Evolutionary conservation across 176 grass and related monocot species (phyloP), one percentile per base, ranked within the genome.

Genomic region (Eragrostis nindensis): DNA sequence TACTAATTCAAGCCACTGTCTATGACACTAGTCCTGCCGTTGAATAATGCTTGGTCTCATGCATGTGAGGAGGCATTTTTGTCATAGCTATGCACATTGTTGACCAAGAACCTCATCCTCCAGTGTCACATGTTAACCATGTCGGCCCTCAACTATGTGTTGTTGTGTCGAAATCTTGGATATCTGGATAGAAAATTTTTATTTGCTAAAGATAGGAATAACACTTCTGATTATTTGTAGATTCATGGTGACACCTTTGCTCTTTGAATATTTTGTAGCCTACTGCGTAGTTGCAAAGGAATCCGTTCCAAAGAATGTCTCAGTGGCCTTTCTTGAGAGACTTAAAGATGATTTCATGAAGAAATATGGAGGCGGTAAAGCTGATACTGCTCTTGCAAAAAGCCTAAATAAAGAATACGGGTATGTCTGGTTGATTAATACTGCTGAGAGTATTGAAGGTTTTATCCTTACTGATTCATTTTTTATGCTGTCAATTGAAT

Each of bases 321-420:
- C 92, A 0, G 87, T 94, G 53, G 92, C 95, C 19, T 94, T 97
- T 86, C 86, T 97, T 57, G 95, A 97, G 79, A 83, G 87, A 73
- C 67, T 94, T 69, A 94, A 94, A 87, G 81, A 84, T n/a, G 95
- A 97, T 57, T 97, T 97, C 77, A 97, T 29, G 66, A 94, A 90
- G 77, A 94, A 77, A 97, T 97, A 94, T 50, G 92, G 95, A 80
- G 92, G 95, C 47, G 95, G 95, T 62, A 97, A 97, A 85, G 95
- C 95, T 46, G 95, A 88, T 86, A 97, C 92, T 74, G 92, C 95
- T 77, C 83, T 88, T 65, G 92, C 92, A 70, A 97, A 97, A 84
- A 92, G 95, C 84, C 83, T 97, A 25, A 97, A 92, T 71, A 97
- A 97, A 90, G 92, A 97, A 81, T 97, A 92, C 39, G 92, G 91